phyloP scores from a whole-genome alignment of 1,284 basidiomycete genomes.

The Exobasidium rhododendri region DNA sequence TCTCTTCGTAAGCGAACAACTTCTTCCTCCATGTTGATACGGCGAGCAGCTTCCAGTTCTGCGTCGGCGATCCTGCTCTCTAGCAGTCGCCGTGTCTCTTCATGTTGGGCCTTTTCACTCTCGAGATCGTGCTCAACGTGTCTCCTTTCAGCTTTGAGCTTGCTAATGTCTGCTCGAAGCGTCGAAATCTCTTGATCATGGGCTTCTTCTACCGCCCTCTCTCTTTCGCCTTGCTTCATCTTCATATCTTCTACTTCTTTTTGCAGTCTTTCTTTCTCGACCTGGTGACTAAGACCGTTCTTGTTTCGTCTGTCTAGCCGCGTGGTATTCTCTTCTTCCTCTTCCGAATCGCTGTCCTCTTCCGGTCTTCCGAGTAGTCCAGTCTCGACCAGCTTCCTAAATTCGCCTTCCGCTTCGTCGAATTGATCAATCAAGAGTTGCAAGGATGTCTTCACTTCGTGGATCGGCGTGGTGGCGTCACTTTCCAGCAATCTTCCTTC shows the following conservation, averaged over 20 bases:
- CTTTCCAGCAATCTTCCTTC: background rate
- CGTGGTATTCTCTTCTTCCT: constrained; percentile 20
- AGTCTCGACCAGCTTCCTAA: constrained; percentile 34
- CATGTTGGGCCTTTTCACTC: background rate
- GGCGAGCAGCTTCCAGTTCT: constrained; percentile 36
- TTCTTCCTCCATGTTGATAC: constrained; percentile 46
- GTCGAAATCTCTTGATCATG: constrained; percentile 15
- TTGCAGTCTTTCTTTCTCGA: constrained; percentile 10
- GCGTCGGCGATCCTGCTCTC: constrained; percentile 27
- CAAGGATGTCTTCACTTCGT: constrained; percentile 32
- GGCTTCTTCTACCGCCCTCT: constrained; percentile 7
- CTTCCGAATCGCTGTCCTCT: constrained; percentile 13
- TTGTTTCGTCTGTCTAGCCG: background rate
- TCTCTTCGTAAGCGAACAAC: constrained; percentile 37
- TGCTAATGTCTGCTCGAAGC: constrained; percentile 11
- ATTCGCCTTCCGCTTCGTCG: constrained; percentile 37
- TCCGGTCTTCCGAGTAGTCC: constrained; percentile 24
- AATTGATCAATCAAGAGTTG: constrained; percentile 29
- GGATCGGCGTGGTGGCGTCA: constrained; percentile 25
- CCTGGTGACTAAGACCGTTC: background rate
- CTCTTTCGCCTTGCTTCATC: constrained; percentile 3
- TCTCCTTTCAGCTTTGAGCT: constrained; percentile 7
- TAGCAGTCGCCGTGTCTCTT: constrained; percentile 8
- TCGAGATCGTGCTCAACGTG: constrained; percentile 5
- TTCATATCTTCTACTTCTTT: constrained; percentile 10